Percentiles rank a stretch among this genome's conserved stretches.
phyloP scores from a whole-genome alignment of 2,329 filamentous ascomycete genomes.

The Penicillium psychrosexuale region DNA sequence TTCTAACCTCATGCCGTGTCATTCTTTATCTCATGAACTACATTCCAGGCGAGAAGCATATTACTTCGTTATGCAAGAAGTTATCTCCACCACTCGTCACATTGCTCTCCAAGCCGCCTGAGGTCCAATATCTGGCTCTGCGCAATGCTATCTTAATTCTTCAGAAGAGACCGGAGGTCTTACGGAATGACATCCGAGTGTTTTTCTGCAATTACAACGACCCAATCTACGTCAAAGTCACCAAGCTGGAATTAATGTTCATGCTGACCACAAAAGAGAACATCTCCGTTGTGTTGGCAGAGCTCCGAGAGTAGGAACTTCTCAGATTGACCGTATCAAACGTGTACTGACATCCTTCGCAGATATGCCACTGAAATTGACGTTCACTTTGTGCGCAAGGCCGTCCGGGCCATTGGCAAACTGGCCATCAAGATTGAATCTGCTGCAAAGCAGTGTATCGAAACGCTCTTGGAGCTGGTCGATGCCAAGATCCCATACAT shows the following conservation, averaged over 20 bases:
- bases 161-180: slow-evolving; percentile 85
- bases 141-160: slow-evolving; percentile 91
- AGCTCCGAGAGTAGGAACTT: slow-evolving; percentile 73
- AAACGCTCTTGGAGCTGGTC: slow-evolving; percentile 85
- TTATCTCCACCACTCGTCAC: slow-evolving; percentile 93
- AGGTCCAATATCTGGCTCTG: slow-evolving; percentile 96
- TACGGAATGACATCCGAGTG: slow-evolving; percentile 94
- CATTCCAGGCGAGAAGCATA: slow-evolving; percentile 85
- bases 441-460: slow-evolving; percentile 85
- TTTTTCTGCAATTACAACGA: slow-evolving; percentile 99
- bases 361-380: slow-evolving; percentile 94
- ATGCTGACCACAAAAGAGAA: slow-evolving; percentile 96
- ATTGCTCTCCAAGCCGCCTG: slow-evolving; percentile 88
- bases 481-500: slow-evolving; percentile 99
- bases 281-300: slow-evolving; percentile 90
- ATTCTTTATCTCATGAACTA: slow-evolving; percentile 99
- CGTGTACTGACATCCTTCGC: slow-evolving; percentile 5
- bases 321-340: neutral
- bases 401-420: slow-evolving; percentile 95
- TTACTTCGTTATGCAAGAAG: slow-evolving; percentile 82
- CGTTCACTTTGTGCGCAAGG: slow-evolving; percentile 97
- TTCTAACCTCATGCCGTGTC: slow-evolving; percentile 92
- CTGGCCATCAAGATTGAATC: slow-evolving; percentile 98
- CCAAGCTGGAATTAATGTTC: slow-evolving; percentile 96
- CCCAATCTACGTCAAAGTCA: slow-evolving; percentile 98